A percentile compares a stretch with the other conserved stretches of the same genome.
phyloP scores from a whole-genome alignment of 495 filamentous ascomycete species.

The Penicillium chermesinum region DNA sequence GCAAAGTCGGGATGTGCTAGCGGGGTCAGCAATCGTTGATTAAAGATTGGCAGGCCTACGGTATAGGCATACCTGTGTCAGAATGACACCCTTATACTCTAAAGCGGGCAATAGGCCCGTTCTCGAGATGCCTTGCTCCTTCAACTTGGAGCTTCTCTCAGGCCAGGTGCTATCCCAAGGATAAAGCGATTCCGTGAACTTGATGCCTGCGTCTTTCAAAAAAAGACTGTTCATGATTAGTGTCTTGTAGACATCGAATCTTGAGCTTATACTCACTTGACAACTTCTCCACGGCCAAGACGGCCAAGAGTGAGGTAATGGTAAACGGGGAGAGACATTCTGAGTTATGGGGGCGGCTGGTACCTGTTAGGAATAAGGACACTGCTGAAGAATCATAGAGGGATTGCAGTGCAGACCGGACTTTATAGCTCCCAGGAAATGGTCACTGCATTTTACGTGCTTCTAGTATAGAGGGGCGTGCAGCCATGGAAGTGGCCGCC shows the following conservation, averaged over 20 bases:
- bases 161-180: slow-evolving; percentile 35
- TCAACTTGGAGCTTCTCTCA: slow-evolving; percentile 27
- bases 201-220: slow-evolving; percentile 39
- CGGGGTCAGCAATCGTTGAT: background rate
- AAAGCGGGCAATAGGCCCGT: slow-evolving; percentile 35
- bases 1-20: slow-evolving; percentile 36
- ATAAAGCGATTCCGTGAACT: slow-evolving; percentile 37
- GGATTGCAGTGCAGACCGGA: too few species aligned
- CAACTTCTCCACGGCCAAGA: slow-evolving; percentile 40
- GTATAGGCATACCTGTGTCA: slow-evolving; percentile 29
- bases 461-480: background rate
- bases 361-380: too few species aligned
- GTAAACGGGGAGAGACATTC: slow-evolving; percentile 3
- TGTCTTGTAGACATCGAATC: background rate
- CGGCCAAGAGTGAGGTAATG: slow-evolving; percentile 41
- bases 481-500: background rate
- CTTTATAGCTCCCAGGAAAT: too few species aligned
- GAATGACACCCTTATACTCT: slow-evolving; percentile 34
- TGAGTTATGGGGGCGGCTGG: too few species aligned
- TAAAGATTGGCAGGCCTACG: background rate
- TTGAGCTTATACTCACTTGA: slow-evolving; percentile 24
- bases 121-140: slow-evolving; percentile 25
- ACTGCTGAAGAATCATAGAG: too few species aligned
- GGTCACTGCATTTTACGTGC: too few species aligned
- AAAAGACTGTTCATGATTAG: slow-evolving; percentile 18